Evolutionary conservation across 106 monocot species (phyloP).

Genomic region (Amphibolis antarctica): DNA sequence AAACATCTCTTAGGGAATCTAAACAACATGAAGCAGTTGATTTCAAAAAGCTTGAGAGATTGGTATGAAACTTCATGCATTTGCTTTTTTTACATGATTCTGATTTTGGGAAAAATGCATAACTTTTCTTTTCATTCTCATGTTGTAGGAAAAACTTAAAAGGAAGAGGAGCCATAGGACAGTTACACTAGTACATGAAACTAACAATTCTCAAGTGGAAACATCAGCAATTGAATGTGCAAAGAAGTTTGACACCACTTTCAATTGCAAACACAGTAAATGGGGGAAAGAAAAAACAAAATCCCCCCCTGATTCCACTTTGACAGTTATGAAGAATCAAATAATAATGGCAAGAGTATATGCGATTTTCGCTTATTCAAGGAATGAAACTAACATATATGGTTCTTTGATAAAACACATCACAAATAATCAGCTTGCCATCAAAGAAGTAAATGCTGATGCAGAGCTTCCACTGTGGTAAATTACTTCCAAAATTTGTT

Average conservation of each 20-base stretch:
- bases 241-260: constrained; percentile 9
- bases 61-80: too few species aligned
- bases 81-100: too few species aligned
- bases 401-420: constrained; percentile 13
- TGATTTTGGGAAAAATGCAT: too few species aligned
- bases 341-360: constrained; percentile 42
- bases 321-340: constrained; percentile 40
- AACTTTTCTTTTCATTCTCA: too few species aligned
- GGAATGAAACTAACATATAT: constrained; percentile 8
- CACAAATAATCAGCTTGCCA: not conserved
- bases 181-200: not conserved
- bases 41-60: too few species aligned
- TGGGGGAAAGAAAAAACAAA: constrained; percentile 26
- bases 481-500: not conserved
- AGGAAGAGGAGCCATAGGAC: not conserved
- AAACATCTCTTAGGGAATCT: too few species aligned
- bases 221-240: constrained; percentile 21
- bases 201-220: constrained; percentile 4
- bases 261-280: constrained; percentile 11
- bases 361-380: constrained; percentile 31
- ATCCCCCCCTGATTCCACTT: constrained; percentile 9
- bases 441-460: constrained; percentile 17
- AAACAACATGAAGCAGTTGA: too few species aligned
- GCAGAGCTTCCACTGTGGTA: constrained; percentile 4
- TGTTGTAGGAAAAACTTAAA: not conserved